Evolutionary conservation across 345 rosid species (phyloP).

Genomic region (Pistacia atlantica): DNA sequence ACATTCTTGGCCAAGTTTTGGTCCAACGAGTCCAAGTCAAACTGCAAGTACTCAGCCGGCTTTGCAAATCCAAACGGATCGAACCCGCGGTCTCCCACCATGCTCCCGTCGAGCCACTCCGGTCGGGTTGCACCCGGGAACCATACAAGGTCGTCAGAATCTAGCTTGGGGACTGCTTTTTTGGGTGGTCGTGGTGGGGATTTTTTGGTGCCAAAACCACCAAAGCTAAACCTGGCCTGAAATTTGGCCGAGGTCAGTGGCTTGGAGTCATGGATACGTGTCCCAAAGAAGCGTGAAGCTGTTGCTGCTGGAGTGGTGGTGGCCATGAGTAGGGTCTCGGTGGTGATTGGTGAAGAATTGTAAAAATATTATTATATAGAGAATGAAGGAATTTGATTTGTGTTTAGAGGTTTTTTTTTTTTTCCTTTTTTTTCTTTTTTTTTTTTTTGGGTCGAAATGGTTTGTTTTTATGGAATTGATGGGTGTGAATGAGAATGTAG

Average conservation of each 20-base stretch:
- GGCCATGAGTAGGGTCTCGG: conserved; percentile 30
- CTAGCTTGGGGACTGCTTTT: conserved; percentile 25
- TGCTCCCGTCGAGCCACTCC: conserved; percentile 75
- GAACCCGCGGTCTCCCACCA: conserved; percentile 89
- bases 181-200: conserved; percentile 36
- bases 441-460: background rate
- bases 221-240: conserved; percentile 62
- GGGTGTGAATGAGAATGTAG: conserved; percentile 17
- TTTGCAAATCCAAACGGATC: conserved; percentile 84
- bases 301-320: conserved; percentile 47
- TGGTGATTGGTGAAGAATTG: background rate
- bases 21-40: conserved; percentile 73
- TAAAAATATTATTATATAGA: background rate
- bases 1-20: conserved; percentile 88
- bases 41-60: conserved; percentile 93
- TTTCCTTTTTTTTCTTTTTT: background rate
- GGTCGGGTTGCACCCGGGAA: conserved; percentile 71
- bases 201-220: conserved; percentile 57
- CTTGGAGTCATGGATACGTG: conserved; percentile 35
- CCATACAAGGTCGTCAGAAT: conserved; percentile 63
- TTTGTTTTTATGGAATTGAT: background rate
- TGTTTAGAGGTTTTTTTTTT: background rate
- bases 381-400: background rate
- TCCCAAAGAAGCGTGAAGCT: conserved; percentile 59
- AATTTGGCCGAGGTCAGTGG: conserved; percentile 33